Percentiles rank a stretch among this genome's conserved stretches.
Evolutionary conservation across 2,329 filamentous ascomycete species (phyloP).

Genomic region (Fonsecaea erecta): DNA sequence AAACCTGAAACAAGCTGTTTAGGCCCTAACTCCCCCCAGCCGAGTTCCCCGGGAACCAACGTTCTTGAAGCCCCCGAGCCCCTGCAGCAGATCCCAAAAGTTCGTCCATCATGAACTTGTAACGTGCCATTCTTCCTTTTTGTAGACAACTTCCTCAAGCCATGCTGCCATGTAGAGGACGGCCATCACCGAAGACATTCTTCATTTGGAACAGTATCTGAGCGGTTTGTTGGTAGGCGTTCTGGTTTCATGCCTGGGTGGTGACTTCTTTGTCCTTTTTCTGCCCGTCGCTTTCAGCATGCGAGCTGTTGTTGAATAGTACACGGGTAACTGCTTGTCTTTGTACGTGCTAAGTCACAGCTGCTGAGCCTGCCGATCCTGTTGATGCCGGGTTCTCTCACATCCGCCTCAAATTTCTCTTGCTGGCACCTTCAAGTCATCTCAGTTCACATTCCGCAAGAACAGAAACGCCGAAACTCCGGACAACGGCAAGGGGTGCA

Average conservation of each 20-base stretch:
- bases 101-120: constrained; percentile 10
- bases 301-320: not conserved
- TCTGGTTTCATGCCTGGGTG: constrained; percentile 14
- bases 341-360: constrained; percentile 3
- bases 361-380: not conserved
- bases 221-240: constrained; percentile 17
- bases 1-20: constrained; percentile 25
- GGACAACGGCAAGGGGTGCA: not conserved
- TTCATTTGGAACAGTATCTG: constrained; percentile 1
- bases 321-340: constrained; percentile 11
- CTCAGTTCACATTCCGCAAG: not conserved
- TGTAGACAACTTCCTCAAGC: not conserved
- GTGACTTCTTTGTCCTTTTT: constrained; percentile 16
- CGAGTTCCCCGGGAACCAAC: constrained; percentile 22
- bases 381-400: not conserved
- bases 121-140: constrained; percentile 3
- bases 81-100: constrained; percentile 23
- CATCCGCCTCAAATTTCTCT: not conserved
- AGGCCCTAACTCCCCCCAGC: constrained; percentile 14
- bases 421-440: not conserved
- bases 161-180: constrained; percentile 7
- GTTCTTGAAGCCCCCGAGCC: constrained; percentile 16
- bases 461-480: constrained; percentile 7
- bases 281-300: constrained; percentile 2
- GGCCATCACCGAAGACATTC: not conserved